Percentiles rank a stretch among this genome's conserved stretches.
Evolutionary conservation across 2,329 filamentous ascomycete species (phyloP).

Genomic region (Pseudopyrenochaeta lycopersici): DNA sequence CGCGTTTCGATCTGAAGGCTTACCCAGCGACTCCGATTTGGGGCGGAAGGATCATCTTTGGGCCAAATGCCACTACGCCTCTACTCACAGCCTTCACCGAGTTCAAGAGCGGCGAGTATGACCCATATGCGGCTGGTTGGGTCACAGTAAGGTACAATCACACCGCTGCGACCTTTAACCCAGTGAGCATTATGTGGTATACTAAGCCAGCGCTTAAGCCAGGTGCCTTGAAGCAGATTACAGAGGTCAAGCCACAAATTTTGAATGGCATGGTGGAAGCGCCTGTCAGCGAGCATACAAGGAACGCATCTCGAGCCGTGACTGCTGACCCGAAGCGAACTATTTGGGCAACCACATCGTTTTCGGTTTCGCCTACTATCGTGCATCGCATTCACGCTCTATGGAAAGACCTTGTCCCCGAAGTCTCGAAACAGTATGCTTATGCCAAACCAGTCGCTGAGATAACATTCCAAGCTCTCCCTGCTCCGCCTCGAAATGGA

Average conservation of each 20-base stretch:
- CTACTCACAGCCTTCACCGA: conserved; percentile 30
- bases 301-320: conserved; percentile 29
- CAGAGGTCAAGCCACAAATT: conserved; percentile 22
- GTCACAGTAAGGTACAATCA: conserved; percentile 32
- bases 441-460: conserved; percentile 23
- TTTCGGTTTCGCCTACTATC: conserved; percentile 26
- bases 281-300: conserved; percentile 24
- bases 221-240: conserved; percentile 21
- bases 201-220: conserved; percentile 29
- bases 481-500: conserved; percentile 19
- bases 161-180: conserved; percentile 20
- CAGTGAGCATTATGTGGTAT: conserved; percentile 32
- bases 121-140: conserved; percentile 37
- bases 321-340: conserved; percentile 21
- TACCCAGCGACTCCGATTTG: conserved; percentile 23
- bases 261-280: conserved; percentile 26
- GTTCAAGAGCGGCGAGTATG: conserved; percentile 24
- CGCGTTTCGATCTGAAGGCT: conserved; percentile 50
- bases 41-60: conserved; percentile 27
- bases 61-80: conserved; percentile 15
- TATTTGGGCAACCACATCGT: conserved; percentile 37
- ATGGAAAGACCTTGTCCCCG: conserved; percentile 26
- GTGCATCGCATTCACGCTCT: conserved; percentile 24
- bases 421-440: conserved; percentile 20
- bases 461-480: conserved; percentile 33